Base-by-base conservation (phyloP, 2,329 filamentous ascomycete genomes). In the Nemania serpens region DNA sequence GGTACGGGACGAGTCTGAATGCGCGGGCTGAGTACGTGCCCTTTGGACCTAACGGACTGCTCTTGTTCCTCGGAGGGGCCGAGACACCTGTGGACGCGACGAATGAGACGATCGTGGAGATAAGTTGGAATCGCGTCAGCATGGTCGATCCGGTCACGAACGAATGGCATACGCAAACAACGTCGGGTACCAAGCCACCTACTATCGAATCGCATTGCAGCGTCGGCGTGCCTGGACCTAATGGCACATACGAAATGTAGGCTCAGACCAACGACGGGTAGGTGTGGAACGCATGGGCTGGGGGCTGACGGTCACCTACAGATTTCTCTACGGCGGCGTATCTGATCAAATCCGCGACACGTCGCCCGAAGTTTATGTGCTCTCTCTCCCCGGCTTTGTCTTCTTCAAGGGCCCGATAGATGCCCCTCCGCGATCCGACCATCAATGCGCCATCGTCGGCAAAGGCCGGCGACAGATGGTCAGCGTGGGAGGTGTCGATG, bases 381-480 rank as follows among this genome's bases (percentile, higher is more conserved):
- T 78, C 7, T 75, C 74, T 15, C 66, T 78, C 0, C 76, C 76
- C 2, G 75, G 74, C 1, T 78, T 78, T 57, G 58, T 69, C 20
- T 77, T 76, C 64, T 74, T 75, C 60, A 67, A 73, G 61, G 70
- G 70, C 41, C 55, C 68, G 3, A 58, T 60, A 33, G 36, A 64
- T 5, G 66, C 68, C 0, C 69, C 68, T 2, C 65, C 65, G 10
- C 72, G 73, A 4, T 67, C 69, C 11, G 70, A 74, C 36, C 75
- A 76, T 29, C 66, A 68, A 3, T 79, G 77, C 60, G 70, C 70
- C 4, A 64, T 76, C 3, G 70, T 77, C 18, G 75, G 75, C 7
- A 66, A 68, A 9, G 75, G 75, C 2, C 67, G 68, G 34, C 66
- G 77, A 20, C 77, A 79, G 61, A 75, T 80, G 76, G 56, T 80